Conservation (phyloP, 164 flowering plant genomes). For the Berberis thunbergii region DNA sequence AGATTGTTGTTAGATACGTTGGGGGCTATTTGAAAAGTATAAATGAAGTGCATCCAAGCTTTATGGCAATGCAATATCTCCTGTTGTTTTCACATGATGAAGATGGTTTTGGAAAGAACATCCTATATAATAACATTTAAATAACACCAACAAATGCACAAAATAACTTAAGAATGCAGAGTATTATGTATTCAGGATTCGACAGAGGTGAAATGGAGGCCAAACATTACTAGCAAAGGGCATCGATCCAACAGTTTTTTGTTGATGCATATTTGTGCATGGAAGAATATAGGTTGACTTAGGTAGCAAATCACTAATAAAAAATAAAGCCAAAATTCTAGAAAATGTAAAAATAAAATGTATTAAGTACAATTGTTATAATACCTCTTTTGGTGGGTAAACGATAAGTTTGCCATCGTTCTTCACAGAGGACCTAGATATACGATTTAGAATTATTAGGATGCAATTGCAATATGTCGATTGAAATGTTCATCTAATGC, state of each 20-base stretch:
- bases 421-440: background rate
- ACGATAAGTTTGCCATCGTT: background rate
- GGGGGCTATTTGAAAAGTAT: background rate
- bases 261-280: slow-evolving; percentile 1
- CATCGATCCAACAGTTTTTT: background rate
- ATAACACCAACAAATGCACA: too few species aligned
- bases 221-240: background rate
- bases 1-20: too few species aligned
- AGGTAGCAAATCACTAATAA: background rate
- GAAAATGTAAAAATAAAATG: background rate
- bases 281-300: background rate
- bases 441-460: slow-evolving; percentile 2
- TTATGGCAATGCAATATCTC: slow-evolving; percentile 7
- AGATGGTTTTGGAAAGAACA: background rate
- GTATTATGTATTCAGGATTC: background rate
- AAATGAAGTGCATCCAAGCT: slow-evolving; percentile 3
- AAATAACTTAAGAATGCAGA: background rate
- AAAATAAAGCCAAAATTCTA: background rate
- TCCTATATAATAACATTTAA: background rate
- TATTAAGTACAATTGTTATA: background rate
- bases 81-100: slow-evolving; percentile 5
- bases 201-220: background rate
- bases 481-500: background rate
- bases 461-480: background rate
- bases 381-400: background rate